A percentile compares a stretch with the other conserved stretches of the same genome.
phyloP scores from a whole-genome alignment of 139 green algal species.

The Haematococcus lacustris region DNA sequence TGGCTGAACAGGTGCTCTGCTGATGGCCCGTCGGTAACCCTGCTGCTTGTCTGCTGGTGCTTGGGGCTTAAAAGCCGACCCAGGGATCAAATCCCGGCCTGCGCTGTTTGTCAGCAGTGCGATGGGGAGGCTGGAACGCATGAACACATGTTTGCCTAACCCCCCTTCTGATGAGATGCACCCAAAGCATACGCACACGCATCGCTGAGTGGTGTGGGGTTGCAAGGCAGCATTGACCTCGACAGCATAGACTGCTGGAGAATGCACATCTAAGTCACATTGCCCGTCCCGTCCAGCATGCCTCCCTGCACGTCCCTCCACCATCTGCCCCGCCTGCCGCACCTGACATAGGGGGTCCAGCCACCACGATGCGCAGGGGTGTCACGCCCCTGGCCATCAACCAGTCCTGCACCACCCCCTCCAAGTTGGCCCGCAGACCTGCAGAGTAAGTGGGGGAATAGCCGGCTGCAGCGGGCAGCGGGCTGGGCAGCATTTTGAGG shows the following conservation, averaged over 20 bases:
- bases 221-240: neutral
- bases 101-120: no score
- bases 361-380: constrained; percentile 34
- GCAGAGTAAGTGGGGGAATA: constrained; percentile 5
- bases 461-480: constrained; percentile 10
- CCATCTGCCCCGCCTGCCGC: neutral
- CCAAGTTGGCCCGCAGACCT: constrained; percentile 12
- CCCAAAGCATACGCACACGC: no score
- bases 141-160: no score
- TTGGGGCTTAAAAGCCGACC: neutral
- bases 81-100: no score
- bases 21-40: neutral
- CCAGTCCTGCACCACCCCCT: constrained; percentile 11
- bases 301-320: no score
- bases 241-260: constrained; percentile 1
- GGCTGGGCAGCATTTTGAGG: constrained; percentile 14
- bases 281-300: constrained; percentile 14
- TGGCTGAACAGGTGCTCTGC: neutral
- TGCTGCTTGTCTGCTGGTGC: neutral
- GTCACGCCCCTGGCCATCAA: constrained; percentile 6
- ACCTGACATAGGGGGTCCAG: constrained; percentile 28
- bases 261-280: constrained; percentile 11
- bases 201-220: neutral
- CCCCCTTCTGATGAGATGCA: no score
- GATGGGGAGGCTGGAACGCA: no score